Evolutionary conservation across 306 rosid genomes (phyloP).

Genomic region (Gleditsia sinensis): DNA sequence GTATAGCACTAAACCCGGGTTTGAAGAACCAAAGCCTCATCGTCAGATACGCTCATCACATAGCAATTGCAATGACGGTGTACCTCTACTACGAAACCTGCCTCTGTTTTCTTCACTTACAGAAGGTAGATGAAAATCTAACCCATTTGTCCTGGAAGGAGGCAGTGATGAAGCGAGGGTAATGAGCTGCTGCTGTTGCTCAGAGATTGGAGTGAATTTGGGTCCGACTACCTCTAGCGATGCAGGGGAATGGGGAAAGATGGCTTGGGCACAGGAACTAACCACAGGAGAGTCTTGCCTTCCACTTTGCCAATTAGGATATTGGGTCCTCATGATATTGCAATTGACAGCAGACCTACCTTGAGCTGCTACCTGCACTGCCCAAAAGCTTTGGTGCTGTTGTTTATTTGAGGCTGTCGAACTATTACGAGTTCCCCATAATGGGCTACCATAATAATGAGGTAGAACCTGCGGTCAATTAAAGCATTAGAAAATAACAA

Average conservation of each 20-base stretch:
- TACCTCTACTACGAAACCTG: slow-evolving; percentile 31
- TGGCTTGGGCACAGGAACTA: slow-evolving; percentile 30
- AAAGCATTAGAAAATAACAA: slow-evolving; percentile 31
- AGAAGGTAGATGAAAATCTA: slow-evolving; percentile 47
- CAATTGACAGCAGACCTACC: slow-evolving; percentile 42
- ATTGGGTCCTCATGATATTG: slow-evolving; percentile 37
- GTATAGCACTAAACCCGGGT: neutral
- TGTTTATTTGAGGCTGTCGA: slow-evolving; percentile 42
- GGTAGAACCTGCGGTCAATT: slow-evolving; percentile 46
- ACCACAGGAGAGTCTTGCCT: slow-evolving; percentile 40
- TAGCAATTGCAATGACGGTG: slow-evolving; percentile 43
- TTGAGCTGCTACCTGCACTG: slow-evolving; percentile 49
- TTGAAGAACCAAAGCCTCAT: slow-evolving; percentile 8
- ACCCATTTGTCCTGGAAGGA: slow-evolving; percentile 38
- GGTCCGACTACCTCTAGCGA: slow-evolving; percentile 49
- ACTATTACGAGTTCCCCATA: slow-evolving; percentile 40
- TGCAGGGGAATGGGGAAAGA: slow-evolving; percentile 37
- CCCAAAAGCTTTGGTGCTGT: slow-evolving; percentile 53
- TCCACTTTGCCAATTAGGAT: slow-evolving; percentile 58
- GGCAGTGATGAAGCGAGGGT: slow-evolving; percentile 35
- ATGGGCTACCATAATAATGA: slow-evolving; percentile 45
- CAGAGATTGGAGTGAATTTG: slow-evolving; percentile 44
- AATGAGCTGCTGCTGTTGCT: slow-evolving; percentile 56
- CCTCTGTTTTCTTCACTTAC: slow-evolving; percentile 43
- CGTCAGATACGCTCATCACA: slow-evolving; percentile 45